Evolutionary conservation across 2,329 filamentous ascomycete genomes (phyloP).

Genomic region (Allantophomopsis lycopodina): DNA sequence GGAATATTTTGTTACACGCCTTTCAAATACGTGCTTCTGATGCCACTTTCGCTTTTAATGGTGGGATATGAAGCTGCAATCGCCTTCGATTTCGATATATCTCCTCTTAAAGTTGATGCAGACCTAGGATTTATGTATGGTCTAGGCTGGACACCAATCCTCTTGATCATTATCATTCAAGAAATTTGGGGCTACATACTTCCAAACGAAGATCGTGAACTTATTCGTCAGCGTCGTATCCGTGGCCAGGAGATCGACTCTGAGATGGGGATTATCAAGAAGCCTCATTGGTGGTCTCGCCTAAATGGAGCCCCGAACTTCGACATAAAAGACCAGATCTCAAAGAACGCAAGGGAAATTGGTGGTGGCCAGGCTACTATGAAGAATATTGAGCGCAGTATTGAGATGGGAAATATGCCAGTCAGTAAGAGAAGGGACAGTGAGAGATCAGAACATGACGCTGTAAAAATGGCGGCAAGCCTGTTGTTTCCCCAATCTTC

Average conservation of each 20-base stretch:
- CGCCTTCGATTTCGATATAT: conserved; percentile 44
- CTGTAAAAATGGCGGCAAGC: conserved; percentile 4
- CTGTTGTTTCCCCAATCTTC: conserved; percentile 6
- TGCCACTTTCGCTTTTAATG: conserved; percentile 36
- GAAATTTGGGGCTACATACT: conserved; percentile 41
- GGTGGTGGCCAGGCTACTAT: conserved; percentile 17
- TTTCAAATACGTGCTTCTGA: conserved; percentile 39
- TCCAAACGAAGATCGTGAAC: conserved; percentile 55
- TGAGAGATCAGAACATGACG: conserved; percentile 1
- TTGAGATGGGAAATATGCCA: conserved; percentile 24
- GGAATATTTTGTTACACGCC: conserved; percentile 40
- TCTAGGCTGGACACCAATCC: conserved; percentile 45
- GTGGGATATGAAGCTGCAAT: conserved; percentile 45
- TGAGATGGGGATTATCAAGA: conserved; percentile 44
- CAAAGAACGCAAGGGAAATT: conserved; percentile 20
- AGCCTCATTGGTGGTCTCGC: conserved; percentile 55
- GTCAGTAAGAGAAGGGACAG: conserved; percentile 1
- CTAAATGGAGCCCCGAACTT: conserved; percentile 11
- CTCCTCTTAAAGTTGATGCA: conserved; percentile 39
- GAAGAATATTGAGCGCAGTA: conserved; percentile 13
- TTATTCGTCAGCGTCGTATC: conserved; percentile 48
- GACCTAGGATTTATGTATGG: conserved; percentile 41
- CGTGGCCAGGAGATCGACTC: conserved; percentile 41
- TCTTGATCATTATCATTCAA: conserved; percentile 42
- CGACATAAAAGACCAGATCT: conserved; percentile 17